Evolutionary conservation across 2,329 filamentous ascomycete species (phyloP).

Genomic region (Apiospora rasikravindrae): DNA sequence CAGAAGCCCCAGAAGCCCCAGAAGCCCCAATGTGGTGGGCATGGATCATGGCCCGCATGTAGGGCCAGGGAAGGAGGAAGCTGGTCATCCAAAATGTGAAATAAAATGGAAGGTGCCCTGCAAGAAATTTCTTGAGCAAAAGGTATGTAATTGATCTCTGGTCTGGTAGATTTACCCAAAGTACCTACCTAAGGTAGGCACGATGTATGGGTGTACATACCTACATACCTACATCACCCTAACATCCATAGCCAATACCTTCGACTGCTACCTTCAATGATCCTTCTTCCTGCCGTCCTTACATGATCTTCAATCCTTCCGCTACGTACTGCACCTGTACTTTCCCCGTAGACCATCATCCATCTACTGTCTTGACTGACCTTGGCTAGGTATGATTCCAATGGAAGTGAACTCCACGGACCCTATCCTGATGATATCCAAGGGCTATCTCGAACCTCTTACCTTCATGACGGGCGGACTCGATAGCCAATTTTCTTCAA

Average conservation of each 20-base stretch:
- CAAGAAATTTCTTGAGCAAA: background rate
- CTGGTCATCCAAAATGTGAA: background rate
- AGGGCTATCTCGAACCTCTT: background rate
- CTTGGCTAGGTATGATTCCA: background rate
- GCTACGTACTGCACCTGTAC: background rate
- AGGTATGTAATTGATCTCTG: too few species aligned
- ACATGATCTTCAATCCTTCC: constrained; percentile 1
- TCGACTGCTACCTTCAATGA: background rate
- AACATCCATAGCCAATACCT: background rate
- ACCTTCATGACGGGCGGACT: background rate
- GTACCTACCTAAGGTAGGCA: too few species aligned
- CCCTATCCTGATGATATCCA: background rate
- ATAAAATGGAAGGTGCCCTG: background rate
- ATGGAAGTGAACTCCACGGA: background rate
- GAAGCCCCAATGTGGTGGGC: background rate
- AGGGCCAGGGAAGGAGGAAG: background rate
- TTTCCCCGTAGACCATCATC: background rate
- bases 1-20: background rate
- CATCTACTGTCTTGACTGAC: background rate
- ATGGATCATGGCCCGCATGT: background rate
- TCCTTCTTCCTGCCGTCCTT: background rate
- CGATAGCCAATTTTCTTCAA: background rate
- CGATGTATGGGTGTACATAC: background rate
- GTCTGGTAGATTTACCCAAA: background rate
- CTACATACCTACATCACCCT: too few species aligned